These are phyloP conservation scores for Camellia oleifera DNA, from an alignment of 179 eudicot genomes.

Conservation along the genomic window DNA sequence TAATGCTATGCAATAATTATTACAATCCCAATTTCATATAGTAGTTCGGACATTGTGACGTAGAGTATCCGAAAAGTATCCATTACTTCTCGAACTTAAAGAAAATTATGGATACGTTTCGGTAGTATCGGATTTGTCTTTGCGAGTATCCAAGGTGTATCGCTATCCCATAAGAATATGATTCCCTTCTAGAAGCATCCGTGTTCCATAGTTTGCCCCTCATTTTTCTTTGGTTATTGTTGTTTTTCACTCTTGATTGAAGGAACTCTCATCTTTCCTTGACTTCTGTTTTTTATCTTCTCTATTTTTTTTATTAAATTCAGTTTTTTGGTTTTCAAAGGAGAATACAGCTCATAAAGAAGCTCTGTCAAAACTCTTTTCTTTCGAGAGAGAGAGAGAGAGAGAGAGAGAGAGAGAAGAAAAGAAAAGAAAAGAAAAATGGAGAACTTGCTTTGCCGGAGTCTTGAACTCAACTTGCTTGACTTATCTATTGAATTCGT, in stretches of 20 bases:
- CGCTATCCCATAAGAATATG: too few species aligned
- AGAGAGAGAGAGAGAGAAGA: neutral
- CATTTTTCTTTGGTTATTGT: neutral
- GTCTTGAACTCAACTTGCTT: conserved; percentile 6
- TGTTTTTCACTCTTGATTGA: neutral
- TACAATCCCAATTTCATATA: too few species aligned
- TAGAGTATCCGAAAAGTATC: too few species aligned
- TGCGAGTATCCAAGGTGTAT: too few species aligned
- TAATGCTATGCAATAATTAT: too few species aligned
- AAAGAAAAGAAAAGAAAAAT: neutral
- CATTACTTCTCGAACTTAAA: too few species aligned
- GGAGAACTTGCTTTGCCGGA: neutral
- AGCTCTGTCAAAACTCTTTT: neutral
- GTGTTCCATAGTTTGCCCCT: neutral
- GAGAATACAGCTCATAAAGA: neutral
- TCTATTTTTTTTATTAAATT: neutral
- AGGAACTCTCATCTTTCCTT: neutral
- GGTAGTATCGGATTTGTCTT: too few species aligned
- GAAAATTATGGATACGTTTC: too few species aligned
- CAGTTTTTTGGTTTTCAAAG: neutral
- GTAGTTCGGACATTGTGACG: too few species aligned
- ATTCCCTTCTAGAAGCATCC: too few species aligned
- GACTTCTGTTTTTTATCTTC: neutral
- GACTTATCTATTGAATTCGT: neutral
- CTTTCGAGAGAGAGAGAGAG: neutral